Conservation (phyloP, 305 asterid species). For the Rubia tinctorum region DNA sequence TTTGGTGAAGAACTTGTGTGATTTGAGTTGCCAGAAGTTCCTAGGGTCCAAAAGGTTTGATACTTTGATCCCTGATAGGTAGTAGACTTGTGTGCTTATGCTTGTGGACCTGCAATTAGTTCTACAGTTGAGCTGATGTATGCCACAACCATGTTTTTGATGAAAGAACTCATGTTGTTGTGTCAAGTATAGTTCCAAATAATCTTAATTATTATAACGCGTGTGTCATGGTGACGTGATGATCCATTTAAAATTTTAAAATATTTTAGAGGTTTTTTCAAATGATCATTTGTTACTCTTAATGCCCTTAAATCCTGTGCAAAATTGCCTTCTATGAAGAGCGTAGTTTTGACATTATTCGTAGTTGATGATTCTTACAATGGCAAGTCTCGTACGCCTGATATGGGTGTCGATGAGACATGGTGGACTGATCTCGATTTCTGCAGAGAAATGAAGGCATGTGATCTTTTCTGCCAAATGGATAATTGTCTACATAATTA, state of each 20-base stretch:
- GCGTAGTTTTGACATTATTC: slow-evolving; percentile 55
- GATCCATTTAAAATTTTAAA: too few species aligned
- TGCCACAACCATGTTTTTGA: too few species aligned
- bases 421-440: slow-evolving; percentile 51
- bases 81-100: too few species aligned
- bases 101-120: too few species aligned
- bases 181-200: too few species aligned
- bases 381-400: slow-evolving; percentile 49
- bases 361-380: slow-evolving; percentile 43
- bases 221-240: too few species aligned
- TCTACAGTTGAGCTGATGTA: too few species aligned
- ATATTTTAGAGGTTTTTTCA: too few species aligned
- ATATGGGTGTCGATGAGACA: slow-evolving; percentile 48
- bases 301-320: slow-evolving; percentile 58
- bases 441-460: slow-evolving; percentile 42
- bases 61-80: not conserved
- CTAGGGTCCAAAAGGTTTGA: not conserved
- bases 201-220: too few species aligned
- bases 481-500: not conserved
- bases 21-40: not conserved
- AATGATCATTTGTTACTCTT: too few species aligned
- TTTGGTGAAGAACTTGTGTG: not conserved
- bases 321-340: slow-evolving; percentile 38
- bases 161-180: too few species aligned
- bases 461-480: not conserved